These are phyloP conservation scores for Serendipita indica DNA, from an alignment of 768 basidiomycete species.

Conservation along the genomic window DNA sequence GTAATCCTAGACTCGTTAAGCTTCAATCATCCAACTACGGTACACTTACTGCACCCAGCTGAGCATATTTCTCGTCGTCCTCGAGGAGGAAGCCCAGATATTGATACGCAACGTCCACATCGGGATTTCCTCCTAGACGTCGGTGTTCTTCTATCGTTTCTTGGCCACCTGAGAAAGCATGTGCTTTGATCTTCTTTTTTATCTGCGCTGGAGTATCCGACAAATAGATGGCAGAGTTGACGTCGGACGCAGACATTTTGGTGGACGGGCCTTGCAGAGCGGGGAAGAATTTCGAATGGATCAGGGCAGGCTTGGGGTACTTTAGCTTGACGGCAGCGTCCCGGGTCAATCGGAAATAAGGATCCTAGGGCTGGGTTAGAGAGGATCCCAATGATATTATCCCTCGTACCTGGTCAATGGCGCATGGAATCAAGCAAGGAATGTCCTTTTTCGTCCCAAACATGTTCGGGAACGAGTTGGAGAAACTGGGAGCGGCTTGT, in stretches of 20 bases:
- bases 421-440: constrained; percentile 91
- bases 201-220: constrained; percentile 83
- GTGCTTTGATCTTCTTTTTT: constrained; percentile 92
- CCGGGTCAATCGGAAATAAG: constrained; percentile 94
- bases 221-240: constrained; percentile 92
- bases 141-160: constrained; percentile 95
- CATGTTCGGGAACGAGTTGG: constrained; percentile 96
- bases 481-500: constrained; percentile 93
- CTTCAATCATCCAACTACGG: neutral
- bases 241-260: constrained; percentile 96
- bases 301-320: constrained; percentile 83
- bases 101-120: constrained; percentile 92
- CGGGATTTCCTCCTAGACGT: constrained; percentile 73
- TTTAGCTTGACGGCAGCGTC: constrained; percentile 89
- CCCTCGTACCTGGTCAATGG: constrained; percentile 67
- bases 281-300: constrained; percentile 97
- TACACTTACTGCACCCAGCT: constrained; percentile 51
- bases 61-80: constrained; percentile 75
- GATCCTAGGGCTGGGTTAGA: constrained; percentile 31
- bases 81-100: constrained; percentile 92
- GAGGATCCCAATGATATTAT: constrained; percentile 11
- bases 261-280: constrained; percentile 95
- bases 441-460: constrained; percentile 71
- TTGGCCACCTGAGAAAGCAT: constrained; percentile 90
- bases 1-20: constrained; percentile 52